A percentile compares a stretch with the other conserved stretches of the same genome.
Conservation (phyloP, 1,284 basidiomycete species). For the Stygiomarasmius scandens region DNA sequence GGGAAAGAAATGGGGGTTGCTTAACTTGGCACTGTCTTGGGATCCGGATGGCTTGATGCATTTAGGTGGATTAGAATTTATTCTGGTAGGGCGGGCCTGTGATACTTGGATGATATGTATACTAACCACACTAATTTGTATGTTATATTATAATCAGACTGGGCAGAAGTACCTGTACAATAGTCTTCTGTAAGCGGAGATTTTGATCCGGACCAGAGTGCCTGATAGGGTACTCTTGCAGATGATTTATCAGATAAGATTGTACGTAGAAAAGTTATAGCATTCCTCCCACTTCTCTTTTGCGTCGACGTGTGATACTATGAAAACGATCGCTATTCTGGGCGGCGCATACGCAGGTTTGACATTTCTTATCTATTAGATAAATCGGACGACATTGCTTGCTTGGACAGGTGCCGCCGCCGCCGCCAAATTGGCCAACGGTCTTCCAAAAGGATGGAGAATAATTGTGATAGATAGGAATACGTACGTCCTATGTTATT, state of each 20-base stretch:
- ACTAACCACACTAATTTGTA: too few relatives aligned
- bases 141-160: too few relatives aligned
- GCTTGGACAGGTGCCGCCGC: constrained; percentile 47
- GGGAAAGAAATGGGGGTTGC: constrained; percentile 70
- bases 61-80: neutral
- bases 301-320: neutral
- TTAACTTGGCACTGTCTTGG: neutral
- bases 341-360: constrained; percentile 64
- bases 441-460: constrained; percentile 61
- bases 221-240: neutral
- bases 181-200: neutral
- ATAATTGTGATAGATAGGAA: constrained; percentile 77
- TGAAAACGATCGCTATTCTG: constrained; percentile 58
- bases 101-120: too few relatives aligned
- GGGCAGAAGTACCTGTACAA: too few relatives aligned
- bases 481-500: too few relatives aligned
- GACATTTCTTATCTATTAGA: constrained; percentile 25
- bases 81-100: too few relatives aligned
- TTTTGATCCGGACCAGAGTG: neutral
- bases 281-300: neutral
- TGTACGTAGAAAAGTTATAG: neutral
- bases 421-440: constrained; percentile 56
- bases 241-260: neutral
- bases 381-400: too few relatives aligned
- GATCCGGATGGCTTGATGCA: too few relatives aligned